Evolutionary conservation across 345 rosid species (phyloP), one percentile per base, ranked within the genome.

Genomic region (Triadica sebifera): DNA sequence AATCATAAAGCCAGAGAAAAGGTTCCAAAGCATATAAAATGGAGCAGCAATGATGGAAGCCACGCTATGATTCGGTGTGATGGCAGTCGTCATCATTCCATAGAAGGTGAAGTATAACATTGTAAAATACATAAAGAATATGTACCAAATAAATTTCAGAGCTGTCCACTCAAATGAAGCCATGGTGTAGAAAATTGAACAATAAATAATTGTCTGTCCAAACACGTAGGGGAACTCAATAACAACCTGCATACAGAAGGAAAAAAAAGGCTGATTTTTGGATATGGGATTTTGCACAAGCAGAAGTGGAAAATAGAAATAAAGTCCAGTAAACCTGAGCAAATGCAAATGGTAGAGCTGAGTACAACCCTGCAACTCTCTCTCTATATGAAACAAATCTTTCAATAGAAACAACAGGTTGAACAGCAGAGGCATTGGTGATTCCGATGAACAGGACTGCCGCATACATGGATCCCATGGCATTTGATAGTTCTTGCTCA

Each of bases 21-120:
- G 94, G 86, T 95, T 93, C 99, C 99, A 95, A n/a, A 93, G 92
- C 99, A 93, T 95, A 74, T 95, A 93, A 79, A 87, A 91, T 0
- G 99, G 99, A 0, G 97, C 99, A 58, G 99, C 88, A 20, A 95
- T 82, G 58, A 95, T 91, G 12, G 98, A 74, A 49, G 97, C 99
- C 57, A 95, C 96, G 8, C 93, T 89, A 81, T 95, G 98, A 78
- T 95, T 95, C 50, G 99, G 99, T 9, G 99, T 95, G 82, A 95
- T 68, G 3, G 99, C 97, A 6, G 99, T 93, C 0, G 93, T 95
- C 99, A 95, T 93, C 98, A 95, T 95, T 60, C 99, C 99, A 65
- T 95, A 95, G 60, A 88, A 90, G 68, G 98, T 93, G 90, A 95
- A 95, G 86, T 90, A 93, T 67, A 95, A 81, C 81, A 93, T 81